Evolutionary conservation across 2,329 filamentous ascomycete species (phyloP).

Genomic region (Balansia obtecta): DNA sequence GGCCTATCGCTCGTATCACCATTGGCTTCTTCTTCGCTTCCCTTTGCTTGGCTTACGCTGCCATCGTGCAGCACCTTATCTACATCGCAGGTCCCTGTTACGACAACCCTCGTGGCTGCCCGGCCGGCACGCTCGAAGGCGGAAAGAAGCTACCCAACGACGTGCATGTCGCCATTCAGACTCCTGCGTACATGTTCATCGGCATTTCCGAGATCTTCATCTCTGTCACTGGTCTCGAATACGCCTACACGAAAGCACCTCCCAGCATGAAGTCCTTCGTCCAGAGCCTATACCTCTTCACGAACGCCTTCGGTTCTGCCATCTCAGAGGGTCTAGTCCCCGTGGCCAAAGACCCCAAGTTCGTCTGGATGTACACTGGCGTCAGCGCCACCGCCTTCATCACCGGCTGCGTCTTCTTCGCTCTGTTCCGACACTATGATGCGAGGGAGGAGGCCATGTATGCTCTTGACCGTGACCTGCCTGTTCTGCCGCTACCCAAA

Average conservation of each 20-base stretch:
- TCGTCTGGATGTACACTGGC: constrained; percentile 54
- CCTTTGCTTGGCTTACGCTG: constrained; percentile 44
- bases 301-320: constrained; percentile 44
- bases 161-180: constrained; percentile 42
- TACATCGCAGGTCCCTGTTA: constrained; percentile 42
- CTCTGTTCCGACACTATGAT: constrained; percentile 26
- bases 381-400: constrained; percentile 36
- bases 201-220: constrained; percentile 49
- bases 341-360: constrained; percentile 46
- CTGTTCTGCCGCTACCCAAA: constrained; percentile 7
- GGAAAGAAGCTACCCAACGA: constrained; percentile 24
- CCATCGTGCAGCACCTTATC: constrained; percentile 47
- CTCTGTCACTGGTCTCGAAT: constrained; percentile 58
- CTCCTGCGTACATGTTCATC: constrained; percentile 44
- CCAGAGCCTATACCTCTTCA: constrained; percentile 46
- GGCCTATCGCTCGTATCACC: constrained; percentile 53
- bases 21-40: constrained; percentile 46
- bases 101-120: constrained; percentile 27
- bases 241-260: constrained; percentile 62
- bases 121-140: constrained; percentile 15
- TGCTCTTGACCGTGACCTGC: constrained; percentile 23
- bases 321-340: constrained; percentile 51
- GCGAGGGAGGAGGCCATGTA: constrained; percentile 25
- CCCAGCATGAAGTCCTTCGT: constrained; percentile 54
- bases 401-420: constrained; percentile 40